Base-by-base conservation (phyloP, 1,284 basidiomycete species). In the Malassezia sp. region DNA sequence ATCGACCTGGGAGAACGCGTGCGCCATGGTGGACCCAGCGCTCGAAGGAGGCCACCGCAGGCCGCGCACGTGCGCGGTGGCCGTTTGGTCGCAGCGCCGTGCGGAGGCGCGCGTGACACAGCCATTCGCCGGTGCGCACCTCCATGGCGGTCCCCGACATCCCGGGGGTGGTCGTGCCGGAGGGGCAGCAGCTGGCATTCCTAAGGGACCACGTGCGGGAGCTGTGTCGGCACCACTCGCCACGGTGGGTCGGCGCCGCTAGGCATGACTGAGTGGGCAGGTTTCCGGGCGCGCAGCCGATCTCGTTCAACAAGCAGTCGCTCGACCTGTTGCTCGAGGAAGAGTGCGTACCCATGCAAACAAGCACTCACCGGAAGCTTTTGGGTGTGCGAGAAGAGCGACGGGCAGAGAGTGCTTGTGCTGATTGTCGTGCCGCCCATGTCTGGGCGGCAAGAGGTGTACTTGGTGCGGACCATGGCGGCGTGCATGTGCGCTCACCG, bases 341-440 rank as follows among this genome's bases (percentile, higher is more conserved):
- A 29, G 42, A 43, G 30, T 42, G 33, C 14, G 38, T 41, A 14
- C 23, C 8, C 14, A 11, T 9, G 14, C 23, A 17, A 14, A 27
- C 5, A 26, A 42, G 15, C 14, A 26, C n/a, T 5, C n/a, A n/a
- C n/a, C n/a, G n/a, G n/a, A n/a, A 42, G 38, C 28, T 97, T 85
- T 71, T 99, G 91, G 91, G 91, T 99, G 23, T 95, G 89, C 73
- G 93, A 99, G 74, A 99, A 99, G 75, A 93, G 89, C n/a, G 93
- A 99, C 67, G 93, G 93, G 2, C 74, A 96, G 42, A 80, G 93
- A 32, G 86, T 97, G 24, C 75, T 97, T 33, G 78, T 96, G 37
- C 75, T 93, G 50, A 78, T 97, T 39, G 77, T 82, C 31, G 72
- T 75, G 42, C 74, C 76, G 18, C 72, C 76, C 29, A 51, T 42